Base-by-base conservation (phyloP, 768 basidiomycete species). In the Mrakia blollopis region DNA sequence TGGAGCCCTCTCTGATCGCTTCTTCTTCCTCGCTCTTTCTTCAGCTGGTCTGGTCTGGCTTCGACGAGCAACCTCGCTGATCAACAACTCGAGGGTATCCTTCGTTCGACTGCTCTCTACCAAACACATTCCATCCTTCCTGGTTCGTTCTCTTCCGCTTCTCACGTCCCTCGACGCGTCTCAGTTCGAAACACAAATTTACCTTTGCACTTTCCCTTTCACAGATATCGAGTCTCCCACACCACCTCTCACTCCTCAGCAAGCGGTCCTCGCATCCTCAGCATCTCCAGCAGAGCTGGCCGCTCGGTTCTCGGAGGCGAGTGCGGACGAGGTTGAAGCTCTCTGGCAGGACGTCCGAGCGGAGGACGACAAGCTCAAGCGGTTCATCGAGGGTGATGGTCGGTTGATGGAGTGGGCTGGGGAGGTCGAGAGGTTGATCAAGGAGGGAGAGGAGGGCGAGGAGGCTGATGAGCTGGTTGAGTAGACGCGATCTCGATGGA, bases 21-120 rank as follows among this genome's bases (percentile, higher is more conserved):
- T 25, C 7, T 68, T 63, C 54, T 74, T 30, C 72, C 16, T 21
- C 21, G 11, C 47, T 50, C 18, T 50, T 50, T 18, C 47, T 21
- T 61, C 78, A 95, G 93, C 82, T 98, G 94, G 94, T 84, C 89
- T 71, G 82, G 84, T 13, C 90, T 98, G 63, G 87, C 89, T 28
- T 88, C 89, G 81, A 94, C 93, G 0, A 85, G 87, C 6, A 89
- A 90, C 75, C 85, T 93, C 35, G 89, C 90, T 2, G 94, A 98
- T 80, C 86, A 88, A 65, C 90, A 92, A 80, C 85, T 94, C 74
- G 90, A 87, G 80, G 86, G 87, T 5, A 87, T 91, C n/a, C 89
- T 92, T 79, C 87, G 88, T 57, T 85, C 84, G 75, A 95, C 93
- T 0, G 92, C 92, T 23, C 84, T 94, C 41, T 94, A 91, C 83